Evolutionary conservation across 1,139 yeast genomes (phyloP), one percentile per base, ranked within the genome.

Genomic region (Hemisphaericaspora xylanilytica): DNA sequence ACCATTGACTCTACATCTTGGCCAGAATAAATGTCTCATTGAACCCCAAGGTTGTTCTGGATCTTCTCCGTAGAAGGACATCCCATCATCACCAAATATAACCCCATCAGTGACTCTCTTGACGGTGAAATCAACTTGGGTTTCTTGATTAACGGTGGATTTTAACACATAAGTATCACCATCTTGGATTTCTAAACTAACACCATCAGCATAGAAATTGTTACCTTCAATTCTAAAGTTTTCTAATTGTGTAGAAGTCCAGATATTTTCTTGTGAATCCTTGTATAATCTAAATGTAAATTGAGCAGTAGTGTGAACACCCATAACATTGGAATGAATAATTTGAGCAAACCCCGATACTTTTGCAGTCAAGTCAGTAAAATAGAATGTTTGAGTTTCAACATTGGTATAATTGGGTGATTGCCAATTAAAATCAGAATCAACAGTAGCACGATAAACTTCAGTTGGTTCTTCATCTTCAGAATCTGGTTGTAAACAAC

Each of bases 21-120:
- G 98, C 97, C 97, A 92, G 67, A 92, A 92, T 14, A 80, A 70
- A 58, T 92, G 98, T 63, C 96, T 81, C 97, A 92, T 89, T 13
- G 86, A 73, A 9, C 98, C 98, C 98, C 98, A 92, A 17, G 97
- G 97, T 49, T 85, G 79, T 26, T 70, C 74, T 15, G 73, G 55
- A 57, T 90, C 90, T 28, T 83, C 85, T 45, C 98, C 98, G 59
- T 88, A 92, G 48, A 75, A 73, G 15, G 97, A 85, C 36, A 75
- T 65, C 46, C 97, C 97, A 56, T 89, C 88, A 36, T 78, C 74
- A 52, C 98, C 98, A 53, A 92, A 85, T 63, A 90, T 87, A 51
- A 89, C 82, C 33, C 96, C 96, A 6, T 86, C 85, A n/a, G 80
- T 82, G 35, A 76, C 61, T 49, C 81, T 74, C 28, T 70, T 73